Percentiles rank a stretch among this genome's conserved stretches.
Conservation (phyloP, 1,139 yeast species). For the Wickerhamiella infanticola region DNA sequence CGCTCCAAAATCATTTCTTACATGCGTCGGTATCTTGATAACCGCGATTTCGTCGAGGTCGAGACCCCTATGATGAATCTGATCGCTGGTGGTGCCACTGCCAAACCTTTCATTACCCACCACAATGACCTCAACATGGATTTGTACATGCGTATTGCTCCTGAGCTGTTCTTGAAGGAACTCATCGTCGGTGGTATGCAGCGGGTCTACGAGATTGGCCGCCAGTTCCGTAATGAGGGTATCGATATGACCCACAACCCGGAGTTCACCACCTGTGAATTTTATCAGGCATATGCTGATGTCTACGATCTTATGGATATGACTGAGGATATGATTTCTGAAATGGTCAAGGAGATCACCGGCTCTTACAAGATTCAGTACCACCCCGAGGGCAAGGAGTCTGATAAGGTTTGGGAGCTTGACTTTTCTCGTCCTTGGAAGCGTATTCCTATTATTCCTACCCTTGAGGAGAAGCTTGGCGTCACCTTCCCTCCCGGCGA, state of each 20-base stretch:
- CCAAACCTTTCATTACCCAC: conserved; percentile 93
- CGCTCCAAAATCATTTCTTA: conserved; percentile 82
- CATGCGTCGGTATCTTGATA: conserved; percentile 77
- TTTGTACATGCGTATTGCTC: conserved; percentile 97
- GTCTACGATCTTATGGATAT: conserved; percentile 86
- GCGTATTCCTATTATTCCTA: conserved; percentile 94
- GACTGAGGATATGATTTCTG: conserved; percentile 87
- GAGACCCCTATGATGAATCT: conserved; percentile 99
- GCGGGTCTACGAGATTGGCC: conserved; percentile 95
- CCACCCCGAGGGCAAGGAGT: conserved; percentile 83
- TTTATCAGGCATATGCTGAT: conserved; percentile 66
- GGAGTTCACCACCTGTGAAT: conserved; percentile 88
- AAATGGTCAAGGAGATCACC: conserved; percentile 91
- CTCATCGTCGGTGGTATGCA: conserved; percentile 97
- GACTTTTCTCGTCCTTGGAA: conserved; percentile 97
- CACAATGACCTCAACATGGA: conserved; percentile 94
- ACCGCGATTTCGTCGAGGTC: conserved; percentile 79
- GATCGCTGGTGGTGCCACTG: conserved; percentile 99
- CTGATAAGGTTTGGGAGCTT: conserved; percentile 49
- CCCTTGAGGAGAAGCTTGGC: conserved; percentile 70
- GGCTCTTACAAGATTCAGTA: conserved; percentile 74
- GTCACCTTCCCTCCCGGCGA: conserved; percentile 95
- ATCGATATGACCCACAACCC: conserved; percentile 92
- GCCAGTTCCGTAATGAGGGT: conserved; percentile 98
- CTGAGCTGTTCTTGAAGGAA: conserved; percentile 91